phyloP scores from a whole-genome alignment of 805 yeast species.

The Myxozyma kluyveri region DNA sequence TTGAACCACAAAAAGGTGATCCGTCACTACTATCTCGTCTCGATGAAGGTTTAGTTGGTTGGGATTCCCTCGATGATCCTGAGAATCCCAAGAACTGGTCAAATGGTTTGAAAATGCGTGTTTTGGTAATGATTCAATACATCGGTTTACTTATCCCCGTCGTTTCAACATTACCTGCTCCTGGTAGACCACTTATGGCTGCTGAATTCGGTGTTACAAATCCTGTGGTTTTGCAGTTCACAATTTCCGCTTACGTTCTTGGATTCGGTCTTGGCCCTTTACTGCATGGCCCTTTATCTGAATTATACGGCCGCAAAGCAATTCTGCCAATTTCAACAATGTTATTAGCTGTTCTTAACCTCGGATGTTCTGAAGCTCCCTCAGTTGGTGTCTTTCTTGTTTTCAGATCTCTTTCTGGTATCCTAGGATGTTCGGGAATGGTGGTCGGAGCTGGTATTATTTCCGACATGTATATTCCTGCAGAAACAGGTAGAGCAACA shows the following conservation, averaged over 20 bases:
- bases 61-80: constrained; percentile 38
- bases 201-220: constrained; percentile 32
- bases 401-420: constrained; percentile 23
- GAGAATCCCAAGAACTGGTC: constrained; percentile 43
- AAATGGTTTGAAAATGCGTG: constrained; percentile 40
- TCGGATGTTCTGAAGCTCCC: constrained; percentile 27
- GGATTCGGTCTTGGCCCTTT: constrained; percentile 31
- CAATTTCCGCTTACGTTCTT: constrained; percentile 23
- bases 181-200: constrained; percentile 37
- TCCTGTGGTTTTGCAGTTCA: constrained; percentile 17
- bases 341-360: constrained; percentile 14
- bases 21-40: constrained; percentile 12
- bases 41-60: constrained; percentile 26
- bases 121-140: constrained; percentile 34
- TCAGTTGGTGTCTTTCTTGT: constrained; percentile 18
- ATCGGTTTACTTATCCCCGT: constrained; percentile 25
- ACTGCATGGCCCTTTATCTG: constrained; percentile 25
- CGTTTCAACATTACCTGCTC: constrained; percentile 26
- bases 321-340: constrained; percentile 18
- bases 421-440: constrained; percentile 27
- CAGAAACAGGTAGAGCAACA: constrained; percentile 23
- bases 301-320: constrained; percentile 26
- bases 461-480: constrained; percentile 19
- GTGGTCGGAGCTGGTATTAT: constrained; percentile 29
- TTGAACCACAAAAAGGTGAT: not conserved